Evolutionary conservation across 495 filamentous ascomycete genomes (phyloP).

Genomic region (Parmelia sp.): DNA sequence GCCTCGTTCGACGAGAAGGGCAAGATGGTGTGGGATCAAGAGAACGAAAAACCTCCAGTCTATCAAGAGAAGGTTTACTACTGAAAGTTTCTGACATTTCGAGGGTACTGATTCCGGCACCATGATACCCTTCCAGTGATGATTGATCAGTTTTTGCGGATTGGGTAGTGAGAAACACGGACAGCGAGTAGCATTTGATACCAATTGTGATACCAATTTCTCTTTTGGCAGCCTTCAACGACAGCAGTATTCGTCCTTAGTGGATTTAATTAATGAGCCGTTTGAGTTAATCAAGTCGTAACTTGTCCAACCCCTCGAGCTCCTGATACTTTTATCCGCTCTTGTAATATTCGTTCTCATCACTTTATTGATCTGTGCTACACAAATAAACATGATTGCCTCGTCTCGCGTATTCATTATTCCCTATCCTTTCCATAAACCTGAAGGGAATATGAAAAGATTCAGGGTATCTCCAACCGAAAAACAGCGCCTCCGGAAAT

Average conservation of each 20-base stretch:
- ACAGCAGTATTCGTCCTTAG: not conserved
- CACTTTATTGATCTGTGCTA: not conserved
- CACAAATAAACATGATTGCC: too few relatives aligned
- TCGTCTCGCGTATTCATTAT: too few relatives aligned
- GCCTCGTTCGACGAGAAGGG: conserved; percentile 75
- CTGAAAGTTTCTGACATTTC: conserved; percentile 21
- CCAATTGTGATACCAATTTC: not conserved
- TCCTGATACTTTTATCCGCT: not conserved
- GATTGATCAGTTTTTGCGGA: not conserved
- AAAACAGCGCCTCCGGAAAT: too few relatives aligned
- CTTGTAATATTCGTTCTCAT: not conserved
- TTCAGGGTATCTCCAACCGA: too few relatives aligned
- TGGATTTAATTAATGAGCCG: conserved; percentile 2
- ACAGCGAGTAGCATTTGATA: conserved; percentile 7
- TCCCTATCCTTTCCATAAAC: too few relatives aligned
- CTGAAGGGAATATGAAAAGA: too few relatives aligned
- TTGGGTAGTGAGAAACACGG: conserved; percentile 3
- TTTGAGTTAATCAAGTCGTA: not conserved
- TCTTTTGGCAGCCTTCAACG: not conserved
- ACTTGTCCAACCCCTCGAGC: not conserved
- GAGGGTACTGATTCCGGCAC: not conserved
- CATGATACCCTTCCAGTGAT: conserved; percentile 11
- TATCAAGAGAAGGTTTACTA: conserved; percentile 64
- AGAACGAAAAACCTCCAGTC: conserved; percentile 67
- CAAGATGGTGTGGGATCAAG: conserved; percentile 67